These are phyloP conservation scores for Ceratocystis alfenasii DNA, from an alignment of 2,329 filamentous ascomycete species.

Conservation along the genomic window DNA sequence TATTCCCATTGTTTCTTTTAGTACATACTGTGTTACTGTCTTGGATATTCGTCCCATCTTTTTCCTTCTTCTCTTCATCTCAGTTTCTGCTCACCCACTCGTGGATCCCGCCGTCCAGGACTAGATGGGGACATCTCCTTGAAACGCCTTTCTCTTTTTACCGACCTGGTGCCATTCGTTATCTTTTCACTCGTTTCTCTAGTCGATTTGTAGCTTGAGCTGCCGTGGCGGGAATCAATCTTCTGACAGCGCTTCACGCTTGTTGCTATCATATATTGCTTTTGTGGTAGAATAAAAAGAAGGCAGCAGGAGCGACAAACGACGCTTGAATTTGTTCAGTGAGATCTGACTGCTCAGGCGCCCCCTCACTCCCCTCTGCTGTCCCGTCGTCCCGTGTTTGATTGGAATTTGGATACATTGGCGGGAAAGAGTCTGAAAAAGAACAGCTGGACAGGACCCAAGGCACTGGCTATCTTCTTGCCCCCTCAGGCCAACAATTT, in stretches of 20 bases:
- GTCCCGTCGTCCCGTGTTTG: background rate
- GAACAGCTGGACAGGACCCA: background rate
- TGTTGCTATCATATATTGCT: background rate
- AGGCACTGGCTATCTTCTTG: background rate
- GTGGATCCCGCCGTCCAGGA: conserved; percentile 23
- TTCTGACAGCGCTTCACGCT: conserved; percentile 18
- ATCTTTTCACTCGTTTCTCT: conserved; percentile 11
- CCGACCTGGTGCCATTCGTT: conserved; percentile 16
- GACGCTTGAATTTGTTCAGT: background rate
- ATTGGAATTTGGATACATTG: background rate
- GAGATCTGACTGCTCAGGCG: background rate
- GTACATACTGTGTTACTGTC: conserved; percentile 24
- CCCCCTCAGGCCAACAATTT: background rate
- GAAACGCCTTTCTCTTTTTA: conserved; percentile 17
- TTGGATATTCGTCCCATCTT: conserved; percentile 26
- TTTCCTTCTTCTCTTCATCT: conserved; percentile 22
- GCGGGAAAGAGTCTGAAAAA: background rate
- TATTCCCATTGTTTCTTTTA: background rate
- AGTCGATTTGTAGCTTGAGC: conserved; percentile 9
- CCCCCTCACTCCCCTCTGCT: background rate
- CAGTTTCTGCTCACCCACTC: conserved; percentile 21
- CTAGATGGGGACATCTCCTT: conserved; percentile 16
- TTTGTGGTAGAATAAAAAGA: background rate
- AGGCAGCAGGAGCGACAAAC: no score
- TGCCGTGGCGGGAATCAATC: conserved; percentile 1